A percentile compares a stretch with the other conserved stretches of the same genome.
These are phyloP conservation scores for Vitis rupestris DNA, from an alignment of 164 flowering plant genomes.

Conservation along the genomic window DNA sequence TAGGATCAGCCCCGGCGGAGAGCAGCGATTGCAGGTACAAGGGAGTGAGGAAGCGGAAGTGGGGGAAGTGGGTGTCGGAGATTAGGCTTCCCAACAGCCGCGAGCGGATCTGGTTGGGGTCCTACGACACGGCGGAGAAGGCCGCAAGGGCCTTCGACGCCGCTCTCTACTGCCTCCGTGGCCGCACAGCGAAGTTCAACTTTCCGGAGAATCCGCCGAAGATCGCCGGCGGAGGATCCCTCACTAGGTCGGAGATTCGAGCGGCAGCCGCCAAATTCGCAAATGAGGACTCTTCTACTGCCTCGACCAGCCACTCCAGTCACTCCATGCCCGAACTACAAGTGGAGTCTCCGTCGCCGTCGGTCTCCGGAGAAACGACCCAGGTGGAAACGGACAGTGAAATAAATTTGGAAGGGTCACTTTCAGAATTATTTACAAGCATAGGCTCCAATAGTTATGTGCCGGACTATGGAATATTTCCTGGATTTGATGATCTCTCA, in stretches of 20 bases:
- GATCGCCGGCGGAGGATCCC: conserved; percentile 37
- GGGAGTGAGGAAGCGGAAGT: conserved; percentile 82
- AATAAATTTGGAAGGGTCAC: conserved; percentile 18
- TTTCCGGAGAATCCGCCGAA: conserved; percentile 78
- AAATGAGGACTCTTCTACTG: conserved; percentile 22
- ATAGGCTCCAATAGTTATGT: conserved; percentile 20
- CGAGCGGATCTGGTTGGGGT: conserved; percentile 89
- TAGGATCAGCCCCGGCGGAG: neutral
- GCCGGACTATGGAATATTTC: conserved; percentile 35
- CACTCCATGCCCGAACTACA: neutral
- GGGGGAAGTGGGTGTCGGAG: conserved; percentile 94
- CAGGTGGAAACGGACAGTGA: conserved; percentile 16
- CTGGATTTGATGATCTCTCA: conserved; percentile 41
- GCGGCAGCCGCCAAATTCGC: conserved; percentile 62
- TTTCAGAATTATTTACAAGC: conserved; percentile 19
- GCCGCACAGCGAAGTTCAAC: conserved; percentile 62
- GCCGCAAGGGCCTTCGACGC: conserved; percentile 96
- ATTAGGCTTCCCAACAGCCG: conserved; percentile 83
- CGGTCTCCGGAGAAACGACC: conserved; percentile 22
- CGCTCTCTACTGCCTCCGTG: conserved; percentile 76
- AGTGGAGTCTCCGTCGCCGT: conserved; percentile 25
- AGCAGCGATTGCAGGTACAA: conserved; percentile 32
- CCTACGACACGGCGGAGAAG: conserved; percentile 76
- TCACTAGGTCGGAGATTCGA: conserved; percentile 56
- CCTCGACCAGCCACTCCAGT: neutral